Percentiles rank a stretch among this genome's conserved stretches.
Evolutionary conservation across 225 moss, liverwort and hornwort genomes (phyloP).

Genomic region (Pseudisothecium myosuroides): DNA sequence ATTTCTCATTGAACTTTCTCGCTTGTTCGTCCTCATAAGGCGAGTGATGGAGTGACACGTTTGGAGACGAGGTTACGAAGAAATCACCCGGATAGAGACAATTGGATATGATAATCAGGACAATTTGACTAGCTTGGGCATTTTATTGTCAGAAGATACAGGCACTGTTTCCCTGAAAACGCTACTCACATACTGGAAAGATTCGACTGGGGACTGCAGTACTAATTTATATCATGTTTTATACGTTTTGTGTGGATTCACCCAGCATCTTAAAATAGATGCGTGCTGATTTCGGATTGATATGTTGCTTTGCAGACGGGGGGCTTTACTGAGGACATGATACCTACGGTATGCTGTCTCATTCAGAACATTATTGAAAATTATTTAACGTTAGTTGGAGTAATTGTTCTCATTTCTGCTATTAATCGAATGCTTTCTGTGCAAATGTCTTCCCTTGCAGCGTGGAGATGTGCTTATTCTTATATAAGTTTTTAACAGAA

Average conservation of each 20-base stretch:
- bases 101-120: background rate
- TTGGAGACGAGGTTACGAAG: background rate
- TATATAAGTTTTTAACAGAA: background rate
- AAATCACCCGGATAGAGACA: background rate
- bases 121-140: background rate
- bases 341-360: conserved; percentile 54
- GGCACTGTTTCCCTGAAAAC: background rate
- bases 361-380: background rate
- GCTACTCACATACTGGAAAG: background rate
- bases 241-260: background rate
- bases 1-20: background rate
- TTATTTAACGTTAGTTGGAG: background rate
- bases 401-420: background rate
- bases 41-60: background rate
- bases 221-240: background rate
- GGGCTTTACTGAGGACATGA: conserved; percentile 84
- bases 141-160: background rate
- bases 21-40: background rate
- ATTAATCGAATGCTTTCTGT: background rate
- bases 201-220: background rate
- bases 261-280: background rate
- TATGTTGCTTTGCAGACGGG: conserved; percentile 50
- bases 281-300: background rate
- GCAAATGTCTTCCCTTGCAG: background rate
- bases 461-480: background rate